Evolutionary conservation across 169 alveolate species (phyloP), one percentile per base, ranked within the genome.

Genomic region (Babesia bigemina): DNA sequence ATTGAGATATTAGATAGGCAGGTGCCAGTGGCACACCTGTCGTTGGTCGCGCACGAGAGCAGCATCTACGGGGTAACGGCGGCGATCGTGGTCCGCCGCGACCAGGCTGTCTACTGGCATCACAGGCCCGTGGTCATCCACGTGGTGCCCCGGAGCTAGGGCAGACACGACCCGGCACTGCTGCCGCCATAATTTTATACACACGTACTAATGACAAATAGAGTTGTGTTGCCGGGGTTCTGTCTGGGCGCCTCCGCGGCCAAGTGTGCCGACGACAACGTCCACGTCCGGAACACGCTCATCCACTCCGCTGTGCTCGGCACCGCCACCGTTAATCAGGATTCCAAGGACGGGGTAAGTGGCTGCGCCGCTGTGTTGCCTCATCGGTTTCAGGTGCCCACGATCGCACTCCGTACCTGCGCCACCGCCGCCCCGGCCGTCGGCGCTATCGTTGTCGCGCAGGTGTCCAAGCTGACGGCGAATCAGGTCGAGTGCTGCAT

Each of bases 371-470:
- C 24, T 13, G 0, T 10, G 28, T 9, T 9, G 47, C 13, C 48
- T 47, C 19, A 48, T 47, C 3, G 16, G 0, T 44, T 29, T 36
- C 28, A 63, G 73, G 44, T 26, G n/a, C n/a, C 63, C 22, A 16
- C 50, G 8, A 36, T 55, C 2, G 57, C 36, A 10, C 39, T 67
- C 52, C 52, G 36, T 8, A 29, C 24, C 22, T 19, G 39, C 57
- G 66, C 50, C 12, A 19, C 48, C n/a, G 50, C 39, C 28, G 29
- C 24, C n/a, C 88, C 88, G 17, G 22, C 57, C 63, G 78, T 81
- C 45, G 90, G 90, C 44, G 74, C 86, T 61, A 39, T 66, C 39
- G 90, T 75, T 0, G 13, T 74, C n/a, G 90, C 86, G 0, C 90
- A 75, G 75, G 63, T 83, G 11, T 7, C 67, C 26, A 50, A 24